Base-by-base conservation (phyloP, 148 eudicot genomes). In the Fagopyrum tataricum region DNA sequence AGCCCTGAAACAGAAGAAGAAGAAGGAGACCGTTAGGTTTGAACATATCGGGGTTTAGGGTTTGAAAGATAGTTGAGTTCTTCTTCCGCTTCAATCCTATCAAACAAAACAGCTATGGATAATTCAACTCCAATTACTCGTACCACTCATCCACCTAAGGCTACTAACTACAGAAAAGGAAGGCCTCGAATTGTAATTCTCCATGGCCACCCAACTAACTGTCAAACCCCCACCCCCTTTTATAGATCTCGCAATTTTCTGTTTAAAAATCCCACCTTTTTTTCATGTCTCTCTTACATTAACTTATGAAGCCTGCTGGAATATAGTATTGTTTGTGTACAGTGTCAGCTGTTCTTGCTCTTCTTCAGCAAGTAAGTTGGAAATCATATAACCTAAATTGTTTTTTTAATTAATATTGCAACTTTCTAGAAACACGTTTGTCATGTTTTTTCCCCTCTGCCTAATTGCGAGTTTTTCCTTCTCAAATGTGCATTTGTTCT, bases 21-120 rank as follows among this genome's bases (percentile, higher is more conserved):
- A 72, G 44, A n/a, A 20, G 37, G 7, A 39, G 84, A 81, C 81
- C 74, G 79, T 73, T 81, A 56, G 81, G 84, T 81, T 75, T 75
- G 78, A 78, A 81, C 37, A 31, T 31, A 31, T 31, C 2, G 37
- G 47, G 76, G 12, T 64, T 1, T 31, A 31, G 69, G 18, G 31
- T 64, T 75, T 41, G 52, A 37, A 51, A 52, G 47, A 58, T 75
- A 56, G 44, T 46, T 24, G 78, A 44, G 61, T 71, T 59, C 68
- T 49, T 58, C 76, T 13, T 67, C 44, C 67, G 44, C 49, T 47
- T 13, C 59, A 26, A 31, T 31, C 23, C 4, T 20, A 46, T 64
- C 39, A 40, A 39, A 40, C 26, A 5, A 21, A 23, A 44, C 39
- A 53, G 58, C 31, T 72, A 39, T 26, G 37, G 37, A 31, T 31